These are phyloP conservation scores for Aurinia saxatilis DNA, from an alignment of 345 rosid species.

Conservation along the genomic window DNA sequence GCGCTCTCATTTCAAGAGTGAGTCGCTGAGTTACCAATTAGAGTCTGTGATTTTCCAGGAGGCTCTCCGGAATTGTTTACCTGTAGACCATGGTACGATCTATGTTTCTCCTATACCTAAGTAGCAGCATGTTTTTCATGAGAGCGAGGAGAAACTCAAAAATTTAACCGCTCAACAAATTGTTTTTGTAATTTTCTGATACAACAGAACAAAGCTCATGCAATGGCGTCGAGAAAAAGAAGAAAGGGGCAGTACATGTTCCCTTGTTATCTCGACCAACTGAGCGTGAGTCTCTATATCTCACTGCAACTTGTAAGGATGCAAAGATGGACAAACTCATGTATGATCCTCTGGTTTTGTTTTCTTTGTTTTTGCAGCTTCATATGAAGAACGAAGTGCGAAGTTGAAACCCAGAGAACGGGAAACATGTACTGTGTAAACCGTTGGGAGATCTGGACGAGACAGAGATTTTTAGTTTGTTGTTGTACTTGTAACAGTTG, in stretches of 20 bases:
- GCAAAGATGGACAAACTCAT: not conserved
- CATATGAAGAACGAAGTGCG: slow-evolving; percentile 67
- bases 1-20: slow-evolving; percentile 55
- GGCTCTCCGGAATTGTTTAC: slow-evolving; percentile 50
- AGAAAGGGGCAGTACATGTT: slow-evolving; percentile 50
- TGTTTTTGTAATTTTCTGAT: not conserved
- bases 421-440: slow-evolving; percentile 11
- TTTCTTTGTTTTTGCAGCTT: slow-evolving; percentile 37
- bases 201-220: slow-evolving; percentile 36
- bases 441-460: not conserved
- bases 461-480: not conserved
- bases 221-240: slow-evolving; percentile 19
- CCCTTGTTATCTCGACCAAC: slow-evolving; percentile 71
- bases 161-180: not conserved
- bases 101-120: slow-evolving; percentile 2
- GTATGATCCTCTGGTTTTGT: not conserved
- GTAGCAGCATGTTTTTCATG: slow-evolving; percentile 3
- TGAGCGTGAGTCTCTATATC: slow-evolving; percentile 56
- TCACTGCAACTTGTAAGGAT: not conserved
- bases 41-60: slow-evolving; percentile 72
- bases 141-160: not conserved
- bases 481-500: not conserved
- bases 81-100: slow-evolving; percentile 35
- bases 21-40: slow-evolving; percentile 46
- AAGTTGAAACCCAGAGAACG: slow-evolving; percentile 35